phyloP scores from a whole-genome alignment of 345 rosid species.

The Eucalyptus polybractea region DNA sequence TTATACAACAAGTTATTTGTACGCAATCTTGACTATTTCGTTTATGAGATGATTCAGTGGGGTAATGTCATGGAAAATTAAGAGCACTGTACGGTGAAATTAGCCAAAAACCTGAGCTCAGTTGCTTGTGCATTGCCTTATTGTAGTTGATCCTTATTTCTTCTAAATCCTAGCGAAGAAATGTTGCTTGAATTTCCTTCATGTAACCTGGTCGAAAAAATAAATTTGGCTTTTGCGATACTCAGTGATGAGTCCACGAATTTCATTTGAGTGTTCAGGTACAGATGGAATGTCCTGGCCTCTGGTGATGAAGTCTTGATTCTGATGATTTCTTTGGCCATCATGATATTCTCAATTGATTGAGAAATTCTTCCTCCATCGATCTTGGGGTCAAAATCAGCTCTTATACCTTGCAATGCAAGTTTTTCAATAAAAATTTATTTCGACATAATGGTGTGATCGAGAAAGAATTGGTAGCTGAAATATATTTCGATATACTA shows the following conservation, averaged over 20 bases:
- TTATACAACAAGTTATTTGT: background rate
- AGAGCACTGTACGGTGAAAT: background rate
- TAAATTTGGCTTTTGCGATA: accelerated
- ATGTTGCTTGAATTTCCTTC: background rate
- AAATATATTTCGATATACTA: too few relatives aligned
- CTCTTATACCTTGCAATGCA: background rate
- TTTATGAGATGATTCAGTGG: background rate
- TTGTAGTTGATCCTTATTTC: background rate
- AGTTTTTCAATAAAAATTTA: too few relatives aligned
- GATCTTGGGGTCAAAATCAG: background rate
- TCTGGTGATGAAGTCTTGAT: background rate
- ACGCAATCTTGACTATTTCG: background rate
- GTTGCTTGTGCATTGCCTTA: background rate
- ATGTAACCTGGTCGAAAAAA: background rate
- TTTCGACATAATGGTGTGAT: background rate
- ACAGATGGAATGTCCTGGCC: background rate
- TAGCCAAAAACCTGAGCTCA: background rate
- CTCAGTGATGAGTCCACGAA: background rate
- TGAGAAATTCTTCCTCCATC: background rate
- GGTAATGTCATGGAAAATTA: background rate
- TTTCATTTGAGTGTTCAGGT: background rate
- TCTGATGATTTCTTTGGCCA: background rate
- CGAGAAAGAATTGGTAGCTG: background rate
- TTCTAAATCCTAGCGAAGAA: background rate
- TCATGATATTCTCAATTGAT: background rate